Conservation (phyloP, 345 rosid species). For the Passiflora organensis region DNA sequence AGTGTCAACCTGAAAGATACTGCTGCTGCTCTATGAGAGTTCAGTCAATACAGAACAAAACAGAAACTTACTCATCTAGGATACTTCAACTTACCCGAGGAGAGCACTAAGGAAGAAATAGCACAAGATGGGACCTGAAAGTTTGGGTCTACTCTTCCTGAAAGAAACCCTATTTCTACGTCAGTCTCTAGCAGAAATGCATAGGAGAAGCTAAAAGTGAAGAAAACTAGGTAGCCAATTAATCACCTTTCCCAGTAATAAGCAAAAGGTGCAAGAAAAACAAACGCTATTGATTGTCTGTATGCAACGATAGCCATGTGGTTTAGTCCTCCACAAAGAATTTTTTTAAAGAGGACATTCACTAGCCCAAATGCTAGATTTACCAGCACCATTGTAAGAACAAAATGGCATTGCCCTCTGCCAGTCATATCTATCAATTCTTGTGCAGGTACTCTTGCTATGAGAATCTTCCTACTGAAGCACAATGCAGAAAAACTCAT, state of each 20-base stretch:
- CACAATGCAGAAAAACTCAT: no score
- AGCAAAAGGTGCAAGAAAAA: constrained; percentile 23
- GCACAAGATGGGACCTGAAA: constrained; percentile 18
- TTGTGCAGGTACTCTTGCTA: no score
- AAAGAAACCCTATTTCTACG: neutral
- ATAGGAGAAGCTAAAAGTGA: neutral
- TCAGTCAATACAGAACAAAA: neutral
- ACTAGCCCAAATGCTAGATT: constrained; percentile 18
- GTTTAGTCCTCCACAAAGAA: constrained; percentile 20
- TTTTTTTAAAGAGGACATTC: constrained; percentile 23
- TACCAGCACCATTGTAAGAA: constrained; percentile 11
- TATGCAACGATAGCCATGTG: constrained; percentile 24
- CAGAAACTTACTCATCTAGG: neutral
- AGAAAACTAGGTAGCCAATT: no score
- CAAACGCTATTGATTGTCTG: constrained; percentile 10
- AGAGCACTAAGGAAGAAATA: constrained; percentile 26
- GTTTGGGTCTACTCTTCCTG: constrained; percentile 27
- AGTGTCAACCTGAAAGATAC: constrained; percentile 18
- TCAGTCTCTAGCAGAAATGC: neutral
- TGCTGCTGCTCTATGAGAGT: neutral
- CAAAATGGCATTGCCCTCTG: constrained; percentile 14
- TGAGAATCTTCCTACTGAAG: no score
- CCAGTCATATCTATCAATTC: neutral
- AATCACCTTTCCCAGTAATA: constrained; percentile 23
- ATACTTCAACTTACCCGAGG: constrained; percentile 11